Conservation (phyloP, 192 early-diverging fungal species). For the Piromyces finnis region DNA sequence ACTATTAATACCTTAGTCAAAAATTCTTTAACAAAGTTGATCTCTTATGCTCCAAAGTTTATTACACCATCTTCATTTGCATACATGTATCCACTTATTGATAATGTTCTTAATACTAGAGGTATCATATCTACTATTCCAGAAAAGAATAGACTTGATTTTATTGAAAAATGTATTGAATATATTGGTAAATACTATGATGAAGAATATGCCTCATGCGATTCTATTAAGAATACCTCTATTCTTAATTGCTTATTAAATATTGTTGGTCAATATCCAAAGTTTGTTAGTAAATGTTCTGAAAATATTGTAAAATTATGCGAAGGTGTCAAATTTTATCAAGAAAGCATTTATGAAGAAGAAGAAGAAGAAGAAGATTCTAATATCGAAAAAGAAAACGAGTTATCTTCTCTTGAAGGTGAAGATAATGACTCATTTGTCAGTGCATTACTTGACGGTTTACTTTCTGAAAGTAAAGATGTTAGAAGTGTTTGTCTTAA, state of each 20-base stretch:
- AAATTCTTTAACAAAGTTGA: not conserved
- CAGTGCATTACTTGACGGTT: conserved; percentile 33
- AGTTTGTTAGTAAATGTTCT: conserved; percentile 14
- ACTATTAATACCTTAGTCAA: not conserved
- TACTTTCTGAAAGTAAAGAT: conserved; percentile 41
- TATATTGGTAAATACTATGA: conserved; percentile 13
- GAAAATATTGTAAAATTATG: conserved; percentile 9
- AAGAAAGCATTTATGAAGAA: not conserved
- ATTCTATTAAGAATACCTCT: conserved; percentile 10
- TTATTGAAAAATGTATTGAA: not conserved
- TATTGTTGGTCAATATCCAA: conserved; percentile 16
- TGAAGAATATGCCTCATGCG: conserved; percentile 6
- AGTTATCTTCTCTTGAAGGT: conserved; percentile 14
- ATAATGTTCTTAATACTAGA: conserved; percentile 27
- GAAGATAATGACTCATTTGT: conserved; percentile 25
- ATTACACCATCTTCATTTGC: conserved; percentile 38
- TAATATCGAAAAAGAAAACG: conserved; percentile 1
- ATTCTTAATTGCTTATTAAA: conserved; percentile 10
- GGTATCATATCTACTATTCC: conserved; percentile 21
- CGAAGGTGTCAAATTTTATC: not conserved
- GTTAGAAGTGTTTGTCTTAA: conserved; percentile 47
- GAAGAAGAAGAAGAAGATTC: conserved; percentile 8
- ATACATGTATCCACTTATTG: conserved; percentile 33
- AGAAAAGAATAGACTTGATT: not conserved
- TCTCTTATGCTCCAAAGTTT: conserved; percentile 48